A percentile compares a stretch with the other conserved stretches of the same genome.
Conservation (phyloP, 495 filamentous ascomycete genomes). For the Trichoderma gamsii region DNA sequence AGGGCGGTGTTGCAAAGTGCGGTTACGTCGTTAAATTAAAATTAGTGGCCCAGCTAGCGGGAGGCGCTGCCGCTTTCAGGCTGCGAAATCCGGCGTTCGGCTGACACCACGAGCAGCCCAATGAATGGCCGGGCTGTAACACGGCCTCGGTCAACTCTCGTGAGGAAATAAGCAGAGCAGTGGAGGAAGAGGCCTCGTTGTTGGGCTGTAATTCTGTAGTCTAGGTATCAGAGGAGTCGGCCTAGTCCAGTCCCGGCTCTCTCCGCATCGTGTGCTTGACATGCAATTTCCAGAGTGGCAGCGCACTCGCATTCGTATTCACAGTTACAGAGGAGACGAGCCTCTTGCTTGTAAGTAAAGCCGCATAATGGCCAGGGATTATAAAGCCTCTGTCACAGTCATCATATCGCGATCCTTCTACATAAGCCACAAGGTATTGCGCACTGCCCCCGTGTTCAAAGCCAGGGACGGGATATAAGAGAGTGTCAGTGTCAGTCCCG, state of each 20-base stretch:
- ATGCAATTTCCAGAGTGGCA: slow-evolving; percentile 4
- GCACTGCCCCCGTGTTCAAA: not conserved
- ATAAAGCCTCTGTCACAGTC: not conserved
- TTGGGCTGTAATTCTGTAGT: no score
- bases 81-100: slow-evolving; percentile 5
- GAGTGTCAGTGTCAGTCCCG: no score
- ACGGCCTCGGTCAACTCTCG: not conserved
- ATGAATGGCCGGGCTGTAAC: not conserved
- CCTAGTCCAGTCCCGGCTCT: not conserved
- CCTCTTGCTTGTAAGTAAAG: not conserved
- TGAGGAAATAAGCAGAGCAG: not conserved
- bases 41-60: slow-evolving; percentile 7
- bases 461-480: no score
- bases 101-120: not conserved
- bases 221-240: not conserved
- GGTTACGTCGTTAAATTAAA: slow-evolving; percentile 14
- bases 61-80: slow-evolving; percentile 2
- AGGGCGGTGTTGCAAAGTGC: not conserved
- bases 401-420: not conserved
- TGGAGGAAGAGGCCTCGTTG: not conserved
- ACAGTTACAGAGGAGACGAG: no score
- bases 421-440: not conserved
- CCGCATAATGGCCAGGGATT: not conserved
- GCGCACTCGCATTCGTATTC: slow-evolving; percentile 13
- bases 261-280: not conserved